Evolutionary conservation across 805 yeast genomes (phyloP), one percentile per base, ranked within the genome.

Genomic region (Nakazawaea wickerhamii): DNA sequence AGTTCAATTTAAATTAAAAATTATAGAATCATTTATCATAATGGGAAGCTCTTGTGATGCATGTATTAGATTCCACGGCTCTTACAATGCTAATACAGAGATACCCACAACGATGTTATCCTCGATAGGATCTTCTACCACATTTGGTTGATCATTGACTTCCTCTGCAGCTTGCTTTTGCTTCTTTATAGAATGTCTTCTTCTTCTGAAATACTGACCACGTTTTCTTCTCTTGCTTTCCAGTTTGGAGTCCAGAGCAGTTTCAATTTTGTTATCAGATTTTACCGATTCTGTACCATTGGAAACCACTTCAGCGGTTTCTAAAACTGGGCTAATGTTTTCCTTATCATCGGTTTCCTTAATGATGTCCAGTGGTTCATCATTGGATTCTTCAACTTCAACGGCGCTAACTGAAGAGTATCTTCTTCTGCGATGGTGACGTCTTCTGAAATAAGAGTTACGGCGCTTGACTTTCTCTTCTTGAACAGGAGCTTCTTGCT

Each of bases 371-470:
- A 15, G 7, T 17, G 22, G 15, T 15, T 15, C 30, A 10, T 34
- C 37, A 14, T 34, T 21, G 18, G 27, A 21, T n/a, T 20, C 21
- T 9, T 14, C 26, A 11, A 7, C 37, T 13, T 15, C 37, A 11
- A 18, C 27, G 15, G 37, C 20, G 26, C 28, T 17, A 34, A 22
- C 17, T 7, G 17, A 6, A 18, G 30, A 23, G 15, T n/a, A 25
- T 23, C 30, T 36, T 25, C 30, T 36, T 15, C 30, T 25, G 31
- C 25, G 11, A 19, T 35, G 31, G 17, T 36, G 17, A 17, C 25
- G 26, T 11, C 19, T 36, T 25, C 26, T 36, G 17, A 36, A 36
- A 13, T 27, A 18, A n/a, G 40, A 36, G 9, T 36, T 36, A 13
- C 32, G 19, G 17, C 38, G 38, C 20, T 31, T 13, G 7, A 31